Evolutionary conservation across 192 early-diverging fungal genomes (phyloP), one percentile per base, ranked within the genome.

Genomic region (Podila verticillata): DNA sequence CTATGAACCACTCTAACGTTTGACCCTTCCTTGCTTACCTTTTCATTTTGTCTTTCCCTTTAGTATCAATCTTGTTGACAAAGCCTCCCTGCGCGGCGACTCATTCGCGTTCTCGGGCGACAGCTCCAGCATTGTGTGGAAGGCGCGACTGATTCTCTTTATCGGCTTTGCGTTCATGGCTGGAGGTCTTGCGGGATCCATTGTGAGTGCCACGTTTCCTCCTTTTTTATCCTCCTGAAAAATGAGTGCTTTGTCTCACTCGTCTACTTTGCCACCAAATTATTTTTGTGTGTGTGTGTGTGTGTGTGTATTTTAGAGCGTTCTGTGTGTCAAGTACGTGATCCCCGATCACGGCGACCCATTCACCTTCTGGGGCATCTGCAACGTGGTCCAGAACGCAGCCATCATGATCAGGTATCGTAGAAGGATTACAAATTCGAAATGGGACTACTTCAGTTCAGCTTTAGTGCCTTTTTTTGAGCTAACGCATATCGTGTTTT

Each of bases 81-180:
- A 90, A 61, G 83, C 80, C 9, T 63, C 83, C 8, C 58, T 90
- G 28, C 72, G 81, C 28, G 73, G 74, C 20, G 89, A 87, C 24
- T 79, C 74, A 26, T 87, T 84, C 67, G 67, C 73, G 2, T 85
- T 84, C 65, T 77, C 84, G 5, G 63, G 65, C 15, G 49, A 63
- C 10, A 61, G 77, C 2, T 56, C 63, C 7, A 82, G 82, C 31
- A 49, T 85, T 10, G 75, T 70, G 24, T 88, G 85, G 84, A 83
- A 81, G 54, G 87, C 87, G 22, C 71, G 87, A 32, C 39, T 87
- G 1, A 85, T 86, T 51, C 68, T 90, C n/a, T 90, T 90, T 83
- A 61, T 88, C 24, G 89, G 89, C 13, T 90, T 90, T 71, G 86
- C 89, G 5, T 75, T 87, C 44, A 86, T 90, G 74, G 89, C 86